These are phyloP conservation scores for Hortaea sp. DNA, from an alignment of 2,329 filamentous ascomycete genomes.

Conservation along the genomic window DNA sequence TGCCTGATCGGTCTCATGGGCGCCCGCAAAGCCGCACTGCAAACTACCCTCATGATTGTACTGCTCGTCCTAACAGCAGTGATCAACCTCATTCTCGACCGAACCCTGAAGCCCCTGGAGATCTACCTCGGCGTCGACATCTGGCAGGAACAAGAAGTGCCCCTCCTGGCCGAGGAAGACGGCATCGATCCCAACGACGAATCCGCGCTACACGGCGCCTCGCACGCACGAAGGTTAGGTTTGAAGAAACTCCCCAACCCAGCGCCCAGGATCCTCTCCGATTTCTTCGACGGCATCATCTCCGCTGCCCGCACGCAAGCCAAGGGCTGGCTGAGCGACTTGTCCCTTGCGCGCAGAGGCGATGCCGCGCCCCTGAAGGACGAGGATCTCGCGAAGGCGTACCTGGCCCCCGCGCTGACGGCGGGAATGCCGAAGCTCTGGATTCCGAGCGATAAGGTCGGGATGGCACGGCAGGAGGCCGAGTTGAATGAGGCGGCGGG, in stretches of 20 bases:
- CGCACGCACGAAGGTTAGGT: constrained; percentile 21
- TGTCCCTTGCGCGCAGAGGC: constrained; percentile 6
- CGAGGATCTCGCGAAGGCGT: constrained; percentile 30
- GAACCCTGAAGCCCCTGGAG: constrained; percentile 21
- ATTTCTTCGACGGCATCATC: constrained; percentile 22
- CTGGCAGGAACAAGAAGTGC: constrained; percentile 20
- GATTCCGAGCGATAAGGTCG: constrained; percentile 36
- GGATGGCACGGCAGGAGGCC: constrained; percentile 34
- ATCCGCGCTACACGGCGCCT: constrained; percentile 20
- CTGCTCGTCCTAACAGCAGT: constrained; percentile 29
- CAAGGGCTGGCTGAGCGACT: constrained; percentile 13
- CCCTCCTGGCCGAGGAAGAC: constrained; percentile 21
- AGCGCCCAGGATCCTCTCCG: constrained; percentile 15
- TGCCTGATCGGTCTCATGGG: constrained; percentile 39
- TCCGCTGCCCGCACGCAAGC: constrained; percentile 13
- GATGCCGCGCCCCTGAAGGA: constrained; percentile 13
- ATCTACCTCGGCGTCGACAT: constrained; percentile 24
- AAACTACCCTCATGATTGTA: constrained; percentile 34
- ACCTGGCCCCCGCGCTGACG: constrained; percentile 34
- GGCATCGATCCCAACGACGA: constrained; percentile 17
- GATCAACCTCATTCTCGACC: constrained; percentile 20
- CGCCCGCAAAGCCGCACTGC: constrained; percentile 28
- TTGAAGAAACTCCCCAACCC: constrained; percentile 15
- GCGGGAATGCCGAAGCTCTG: constrained; percentile 35
- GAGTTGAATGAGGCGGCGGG: constrained; percentile 28